Evolutionary conservation across 1,139 yeast species (phyloP).

Genomic region (Pichia sp.): DNA sequence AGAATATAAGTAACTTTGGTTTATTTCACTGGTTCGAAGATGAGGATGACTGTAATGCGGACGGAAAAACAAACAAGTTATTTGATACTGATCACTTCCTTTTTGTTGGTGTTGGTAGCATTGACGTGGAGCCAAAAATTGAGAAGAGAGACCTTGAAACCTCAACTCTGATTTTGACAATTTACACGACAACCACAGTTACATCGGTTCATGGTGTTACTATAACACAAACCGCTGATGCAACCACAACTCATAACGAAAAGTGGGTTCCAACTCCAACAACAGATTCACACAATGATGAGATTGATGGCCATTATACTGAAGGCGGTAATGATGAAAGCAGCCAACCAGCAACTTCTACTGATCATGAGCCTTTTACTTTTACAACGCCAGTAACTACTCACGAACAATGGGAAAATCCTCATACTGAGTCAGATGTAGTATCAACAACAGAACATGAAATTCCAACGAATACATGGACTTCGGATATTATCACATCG

Average conservation of each 20-base stretch:
- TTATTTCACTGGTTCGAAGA: conserved; percentile 18
- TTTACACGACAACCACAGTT: background rate
- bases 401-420: background rate
- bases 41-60: conserved; percentile 11
- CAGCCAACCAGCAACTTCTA: background rate
- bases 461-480: conserved; percentile 4
- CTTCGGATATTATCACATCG: background rate
- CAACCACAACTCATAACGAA: background rate
- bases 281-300: background rate
- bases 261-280: background rate
- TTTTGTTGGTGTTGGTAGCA: conserved; percentile 27
- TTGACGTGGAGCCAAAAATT: background rate
- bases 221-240: background rate
- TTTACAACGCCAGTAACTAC: background rate
- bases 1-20: background rate
- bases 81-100: conserved; percentile 25
- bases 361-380: background rate
- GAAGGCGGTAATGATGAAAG: background rate
- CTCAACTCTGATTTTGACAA: background rate
- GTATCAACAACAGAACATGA: background rate
- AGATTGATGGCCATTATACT: too few species aligned
- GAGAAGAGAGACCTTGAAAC: background rate
- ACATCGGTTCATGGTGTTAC: background rate
- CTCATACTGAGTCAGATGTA: background rate
- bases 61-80: conserved; percentile 13